Conservation (phyloP, 139 green algal genomes). For the Micractinium sp. region DNA sequence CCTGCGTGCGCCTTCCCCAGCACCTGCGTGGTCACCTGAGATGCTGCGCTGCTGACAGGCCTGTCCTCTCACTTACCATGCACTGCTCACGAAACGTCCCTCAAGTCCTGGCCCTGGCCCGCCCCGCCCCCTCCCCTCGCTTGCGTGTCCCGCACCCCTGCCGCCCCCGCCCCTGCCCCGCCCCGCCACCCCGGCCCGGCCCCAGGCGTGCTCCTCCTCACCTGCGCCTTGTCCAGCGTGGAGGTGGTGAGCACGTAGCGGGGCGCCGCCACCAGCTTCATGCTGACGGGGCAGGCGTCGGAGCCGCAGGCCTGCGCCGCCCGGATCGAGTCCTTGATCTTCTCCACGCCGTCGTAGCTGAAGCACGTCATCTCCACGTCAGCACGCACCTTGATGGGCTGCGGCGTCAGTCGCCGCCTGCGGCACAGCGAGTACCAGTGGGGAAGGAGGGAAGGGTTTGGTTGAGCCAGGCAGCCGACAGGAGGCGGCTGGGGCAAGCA, state of each 20-base stretch:
- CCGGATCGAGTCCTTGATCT: constrained; percentile 95
- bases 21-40: no score
- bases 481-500: not conserved
- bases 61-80: no score
- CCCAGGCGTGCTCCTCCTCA: not conserved
- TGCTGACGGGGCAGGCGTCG: constrained; percentile 91
- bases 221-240: constrained; percentile 91
- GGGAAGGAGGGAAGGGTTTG: not conserved
- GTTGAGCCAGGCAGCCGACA: not conserved
- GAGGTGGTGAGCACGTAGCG: constrained; percentile 98
- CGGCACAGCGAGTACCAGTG: no score
- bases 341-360: constrained; percentile 95
- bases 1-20: no score
- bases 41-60: no score
- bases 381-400: constrained; percentile 98
- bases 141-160: not conserved
- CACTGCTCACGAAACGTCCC: not conserved
- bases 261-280: constrained; percentile 98
- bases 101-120: not conserved
- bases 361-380: constrained; percentile 99
- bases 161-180: not conserved
- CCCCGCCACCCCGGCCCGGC: not conserved
- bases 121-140: no score
- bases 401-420: constrained; percentile 96
- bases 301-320: constrained; percentile 63